Conservation (phyloP, 768 basidiomycete species). For the Pisolithus microcarpus region DNA sequence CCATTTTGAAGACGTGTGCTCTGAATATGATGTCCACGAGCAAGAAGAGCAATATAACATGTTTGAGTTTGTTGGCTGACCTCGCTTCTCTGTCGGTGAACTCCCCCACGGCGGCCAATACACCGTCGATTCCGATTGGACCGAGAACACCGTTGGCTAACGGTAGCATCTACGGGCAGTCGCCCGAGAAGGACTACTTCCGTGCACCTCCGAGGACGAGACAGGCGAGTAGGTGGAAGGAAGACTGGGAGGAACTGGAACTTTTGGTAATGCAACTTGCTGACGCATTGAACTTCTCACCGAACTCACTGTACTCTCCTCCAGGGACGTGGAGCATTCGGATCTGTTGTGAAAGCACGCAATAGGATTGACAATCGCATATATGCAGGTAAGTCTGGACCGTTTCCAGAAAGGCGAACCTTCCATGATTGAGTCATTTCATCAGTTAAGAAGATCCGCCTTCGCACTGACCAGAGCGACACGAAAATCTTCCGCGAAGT, state of each 20-base stretch:
- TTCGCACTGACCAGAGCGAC: conserved; percentile 72
- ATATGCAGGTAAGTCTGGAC: conserved; percentile 55
- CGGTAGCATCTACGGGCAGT: conserved; percentile 32
- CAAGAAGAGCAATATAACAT: conserved; percentile 52
- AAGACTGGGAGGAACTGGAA: conserved; percentile 92
- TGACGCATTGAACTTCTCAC: background rate
- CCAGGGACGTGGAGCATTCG: conserved; percentile 85
- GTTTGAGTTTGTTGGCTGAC: conserved; percentile 51
- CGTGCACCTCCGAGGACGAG: conserved; percentile 31
- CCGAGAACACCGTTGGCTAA: conserved; percentile 47
- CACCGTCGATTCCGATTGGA: conserved; percentile 15
- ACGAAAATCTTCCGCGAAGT: conserved; percentile 88
- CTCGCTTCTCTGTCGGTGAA: conserved; percentile 39
- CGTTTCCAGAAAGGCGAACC: background rate
- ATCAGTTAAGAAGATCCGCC: conserved; percentile 81
- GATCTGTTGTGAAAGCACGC: conserved; percentile 90
- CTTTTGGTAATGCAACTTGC: conserved; percentile 49
- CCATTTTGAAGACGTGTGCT: conserved; percentile 43
- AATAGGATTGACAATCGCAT: conserved; percentile 83
- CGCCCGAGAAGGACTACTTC: conserved; percentile 66
- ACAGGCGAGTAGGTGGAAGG: conserved; percentile 76
- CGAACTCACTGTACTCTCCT: background rate
- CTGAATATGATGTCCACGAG: conserved; percentile 52
- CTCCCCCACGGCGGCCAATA: conserved; percentile 9
- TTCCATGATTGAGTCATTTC: background rate